Percentiles rank a stretch among this genome's conserved stretches.
Conservation (phyloP, 2,329 filamentous ascomycete species). For the Pyricularia pennisetigena region DNA sequence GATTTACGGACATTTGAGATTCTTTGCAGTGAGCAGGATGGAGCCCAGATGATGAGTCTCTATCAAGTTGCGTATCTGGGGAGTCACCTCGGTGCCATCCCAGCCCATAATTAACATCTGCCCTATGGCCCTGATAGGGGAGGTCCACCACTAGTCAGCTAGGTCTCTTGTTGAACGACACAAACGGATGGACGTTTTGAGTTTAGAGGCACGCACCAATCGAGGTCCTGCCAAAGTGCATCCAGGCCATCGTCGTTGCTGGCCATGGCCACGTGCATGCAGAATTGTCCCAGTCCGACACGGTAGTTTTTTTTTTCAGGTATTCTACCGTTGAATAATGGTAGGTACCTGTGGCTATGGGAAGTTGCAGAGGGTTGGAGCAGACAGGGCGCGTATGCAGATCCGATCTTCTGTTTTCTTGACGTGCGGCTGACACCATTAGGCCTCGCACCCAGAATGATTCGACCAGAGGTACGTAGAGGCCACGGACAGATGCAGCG, state of each 20-base stretch:
- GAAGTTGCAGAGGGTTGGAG: background rate
- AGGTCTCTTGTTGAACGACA: conserved; percentile 9
- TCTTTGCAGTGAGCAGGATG: conserved; percentile 75
- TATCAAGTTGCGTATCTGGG: conserved; percentile 72
- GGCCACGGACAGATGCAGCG: background rate
- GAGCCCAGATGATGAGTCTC: conserved; percentile 81
- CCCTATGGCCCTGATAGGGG: conserved; percentile 51
- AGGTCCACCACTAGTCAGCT: conserved; percentile 17
- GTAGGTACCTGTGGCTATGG: background rate
- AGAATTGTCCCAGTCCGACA: background rate
- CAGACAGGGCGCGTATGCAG: background rate
- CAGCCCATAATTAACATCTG: conserved; percentile 79
- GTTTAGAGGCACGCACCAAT: conserved; percentile 48
- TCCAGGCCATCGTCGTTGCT: conserved; percentile 36
- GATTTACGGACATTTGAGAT: conserved; percentile 60
- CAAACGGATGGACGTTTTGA: background rate
- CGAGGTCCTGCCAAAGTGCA: conserved; percentile 65
- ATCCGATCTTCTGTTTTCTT: background rate
- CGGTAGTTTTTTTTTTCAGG: background rate
- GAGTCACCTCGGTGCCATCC: conserved; percentile 75
- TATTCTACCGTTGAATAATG: background rate
- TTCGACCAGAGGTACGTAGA: background rate
- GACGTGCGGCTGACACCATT: background rate
- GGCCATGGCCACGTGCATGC: background rate
- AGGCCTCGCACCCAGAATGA: background rate